Percentiles rank a stretch among this genome's conserved stretches.
phyloP scores from a whole-genome alignment of 371 early-diverging fungal species.

The Mortierella sp. region DNA sequence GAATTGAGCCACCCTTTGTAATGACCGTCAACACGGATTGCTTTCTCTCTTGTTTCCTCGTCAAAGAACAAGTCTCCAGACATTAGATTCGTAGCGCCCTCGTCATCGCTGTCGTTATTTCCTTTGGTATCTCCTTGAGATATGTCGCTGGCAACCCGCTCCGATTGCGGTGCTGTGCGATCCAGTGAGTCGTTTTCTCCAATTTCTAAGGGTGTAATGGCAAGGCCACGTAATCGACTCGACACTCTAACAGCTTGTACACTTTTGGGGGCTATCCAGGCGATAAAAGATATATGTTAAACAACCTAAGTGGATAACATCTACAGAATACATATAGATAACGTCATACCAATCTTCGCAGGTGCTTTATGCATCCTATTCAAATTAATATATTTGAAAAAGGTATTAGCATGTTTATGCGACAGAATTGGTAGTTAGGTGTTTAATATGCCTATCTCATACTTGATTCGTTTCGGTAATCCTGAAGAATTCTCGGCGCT shows the following conservation, averaged over 20 bases:
- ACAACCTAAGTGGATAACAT: neutral
- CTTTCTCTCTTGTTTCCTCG: constrained; percentile 59
- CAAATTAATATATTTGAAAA: neutral
- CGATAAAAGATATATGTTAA: neutral
- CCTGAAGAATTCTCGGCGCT: neutral
- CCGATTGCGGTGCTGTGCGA: neutral
- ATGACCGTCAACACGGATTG: constrained; percentile 72
- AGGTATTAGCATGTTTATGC: neutral
- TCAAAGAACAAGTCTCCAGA: constrained; percentile 72
- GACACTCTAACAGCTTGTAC: constrained; percentile 30
- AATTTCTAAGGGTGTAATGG: constrained; percentile 16
- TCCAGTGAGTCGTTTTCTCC: constrained; percentile 28
- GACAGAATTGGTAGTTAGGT: neutral
- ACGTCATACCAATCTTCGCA: neutral
- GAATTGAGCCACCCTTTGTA: constrained; percentile 75
- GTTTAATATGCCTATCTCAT: neutral
- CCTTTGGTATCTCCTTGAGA: constrained; percentile 1
- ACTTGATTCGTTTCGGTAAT: neutral
- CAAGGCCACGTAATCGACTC: constrained; percentile 38
- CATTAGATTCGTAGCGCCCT: constrained; percentile 60
- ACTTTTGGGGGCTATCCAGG: constrained; percentile 2
- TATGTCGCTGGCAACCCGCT: too few relatives aligned
- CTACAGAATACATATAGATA: neutral
- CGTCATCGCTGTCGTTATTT: constrained; percentile 32
- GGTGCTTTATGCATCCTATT: constrained; percentile 9